Percentiles rank a stretch among this genome's conserved stretches.
Evolutionary conservation across 331 rosid genomes (phyloP).

Genomic region (Pyracantha coccinea): DNA sequence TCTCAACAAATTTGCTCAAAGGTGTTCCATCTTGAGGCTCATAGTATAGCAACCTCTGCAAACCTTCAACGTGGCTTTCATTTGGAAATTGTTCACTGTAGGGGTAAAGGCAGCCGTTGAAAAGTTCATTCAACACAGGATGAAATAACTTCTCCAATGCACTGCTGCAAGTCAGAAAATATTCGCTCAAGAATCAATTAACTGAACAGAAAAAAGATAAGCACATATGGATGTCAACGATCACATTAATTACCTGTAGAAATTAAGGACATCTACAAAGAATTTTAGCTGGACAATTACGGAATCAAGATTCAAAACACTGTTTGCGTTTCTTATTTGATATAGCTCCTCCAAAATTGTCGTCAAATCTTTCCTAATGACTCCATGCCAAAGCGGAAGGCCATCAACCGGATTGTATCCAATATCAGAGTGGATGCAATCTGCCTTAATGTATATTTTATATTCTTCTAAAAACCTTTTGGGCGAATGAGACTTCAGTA

Average conservation of each 20-base stretch:
- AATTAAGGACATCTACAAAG: slow-evolving; percentile 60
- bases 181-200: slow-evolving; percentile 14
- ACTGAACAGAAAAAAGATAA: neutral
- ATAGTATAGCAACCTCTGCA: slow-evolving; percentile 48
- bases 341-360: slow-evolving; percentile 48
- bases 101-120: slow-evolving; percentile 25
- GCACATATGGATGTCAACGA: neutral
- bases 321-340: slow-evolving; percentile 36
- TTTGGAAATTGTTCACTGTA: slow-evolving; percentile 29
- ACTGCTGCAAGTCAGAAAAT: slow-evolving; percentile 42
- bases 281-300: slow-evolving; percentile 57
- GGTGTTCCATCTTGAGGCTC: slow-evolving; percentile 30
- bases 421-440: slow-evolving; percentile 27
- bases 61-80: slow-evolving; percentile 48
- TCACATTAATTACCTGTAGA: slow-evolving; percentile 49
- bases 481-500: slow-evolving; percentile 27
- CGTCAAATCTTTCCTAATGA: slow-evolving; percentile 55
- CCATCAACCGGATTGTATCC: slow-evolving; percentile 50
- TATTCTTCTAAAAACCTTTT: slow-evolving; percentile 25
- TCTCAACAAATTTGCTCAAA: slow-evolving; percentile 40
- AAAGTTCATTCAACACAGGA: slow-evolving; percentile 44
- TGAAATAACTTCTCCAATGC: slow-evolving; percentile 60
- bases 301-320: slow-evolving; percentile 48
- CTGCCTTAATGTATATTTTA: slow-evolving; percentile 18
- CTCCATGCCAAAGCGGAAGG: slow-evolving; percentile 73